phyloP scores from a whole-genome alignment of 805 yeast genomes.

The Candida montana region DNA sequence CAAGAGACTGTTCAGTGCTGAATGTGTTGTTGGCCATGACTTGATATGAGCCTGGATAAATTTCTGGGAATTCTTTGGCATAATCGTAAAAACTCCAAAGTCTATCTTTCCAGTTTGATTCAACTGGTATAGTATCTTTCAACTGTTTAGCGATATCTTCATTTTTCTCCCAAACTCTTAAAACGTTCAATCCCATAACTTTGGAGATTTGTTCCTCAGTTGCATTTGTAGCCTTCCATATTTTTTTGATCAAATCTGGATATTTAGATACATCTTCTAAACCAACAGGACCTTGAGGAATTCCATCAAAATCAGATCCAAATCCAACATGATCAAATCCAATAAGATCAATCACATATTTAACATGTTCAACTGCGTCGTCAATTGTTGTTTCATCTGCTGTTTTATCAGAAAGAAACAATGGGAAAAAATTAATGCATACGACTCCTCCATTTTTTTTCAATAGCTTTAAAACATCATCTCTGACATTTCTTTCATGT shows the following conservation, averaged over 20 bases:
- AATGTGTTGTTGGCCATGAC: constrained; percentile 2
- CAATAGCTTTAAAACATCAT: constrained; percentile 37
- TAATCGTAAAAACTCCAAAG: constrained; percentile 36
- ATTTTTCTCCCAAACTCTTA: constrained; percentile 42
- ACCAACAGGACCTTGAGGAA: constrained; percentile 42
- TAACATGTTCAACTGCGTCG: constrained; percentile 42
- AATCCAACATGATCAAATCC: constrained; percentile 50
- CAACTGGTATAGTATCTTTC: constrained; percentile 25
- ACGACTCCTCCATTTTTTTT: constrained; percentile 43
- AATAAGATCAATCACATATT: constrained; percentile 36
- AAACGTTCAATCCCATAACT: constrained; percentile 41
- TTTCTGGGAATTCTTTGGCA: constrained; percentile 31
- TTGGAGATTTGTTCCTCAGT: constrained; percentile 38
- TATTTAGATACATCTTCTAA: constrained; percentile 53
- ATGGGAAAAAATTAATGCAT: constrained; percentile 41
- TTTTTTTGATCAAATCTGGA: constrained; percentile 39
- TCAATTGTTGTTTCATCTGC: constrained; percentile 33
- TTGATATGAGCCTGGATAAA: constrained; percentile 30
- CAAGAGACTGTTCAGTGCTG: constrained; percentile 11
- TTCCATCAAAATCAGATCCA: constrained; percentile 52
- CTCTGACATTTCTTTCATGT: constrained; percentile 45
- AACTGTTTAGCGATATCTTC: constrained; percentile 28
- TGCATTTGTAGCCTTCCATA: constrained; percentile 32
- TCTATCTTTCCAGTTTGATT: constrained; percentile 38
- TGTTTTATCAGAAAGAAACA: constrained; percentile 27